Evolutionary conservation across 2,329 filamentous ascomycete species (phyloP).

Genomic region (Xenoacremonium recifei): DNA sequence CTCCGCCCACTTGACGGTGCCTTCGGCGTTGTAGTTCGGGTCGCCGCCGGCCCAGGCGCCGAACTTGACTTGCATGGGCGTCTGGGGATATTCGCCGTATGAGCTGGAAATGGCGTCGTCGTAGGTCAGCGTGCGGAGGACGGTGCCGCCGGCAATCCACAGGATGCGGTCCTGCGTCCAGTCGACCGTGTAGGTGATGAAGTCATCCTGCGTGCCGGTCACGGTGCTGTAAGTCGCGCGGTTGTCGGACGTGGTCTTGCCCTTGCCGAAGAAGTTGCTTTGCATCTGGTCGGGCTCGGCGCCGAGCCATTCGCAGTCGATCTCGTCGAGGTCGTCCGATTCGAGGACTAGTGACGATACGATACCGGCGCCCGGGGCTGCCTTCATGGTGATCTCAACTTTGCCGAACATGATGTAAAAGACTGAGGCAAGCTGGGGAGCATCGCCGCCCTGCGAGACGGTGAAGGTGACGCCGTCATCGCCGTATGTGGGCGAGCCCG

Average conservation of each 20-base stretch:
- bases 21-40: conserved; percentile 64
- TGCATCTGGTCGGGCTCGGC: conserved; percentile 76
- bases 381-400: conserved; percentile 81
- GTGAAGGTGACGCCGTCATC: conserved; percentile 79
- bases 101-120: conserved; percentile 56
- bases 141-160: conserved; percentile 79
- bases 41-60: conserved; percentile 93
- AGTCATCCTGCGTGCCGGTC: conserved; percentile 68
- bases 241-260: conserved; percentile 80
- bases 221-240: conserved; percentile 75
- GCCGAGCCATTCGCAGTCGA: conserved; percentile 96
- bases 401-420: conserved; percentile 99
- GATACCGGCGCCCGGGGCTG: conserved; percentile 85
- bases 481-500: conserved; percentile 70
- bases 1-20: conserved; percentile 87
- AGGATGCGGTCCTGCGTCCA: conserved; percentile 85
- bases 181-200: conserved; percentile 86
- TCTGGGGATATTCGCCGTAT: conserved; percentile 80
- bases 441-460: conserved; percentile 73
- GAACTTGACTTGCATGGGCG: conserved; percentile 91
- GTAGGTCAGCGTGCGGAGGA: conserved; percentile 72
- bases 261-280: conserved; percentile 96
- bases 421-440: conserved; percentile 80
- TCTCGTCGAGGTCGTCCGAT: conserved; percentile 91
- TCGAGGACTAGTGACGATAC: conserved; percentile 90